phyloP scores from a whole-genome alignment of 352 stramenopile genomes.

The Elongisporangium undulatum region DNA sequence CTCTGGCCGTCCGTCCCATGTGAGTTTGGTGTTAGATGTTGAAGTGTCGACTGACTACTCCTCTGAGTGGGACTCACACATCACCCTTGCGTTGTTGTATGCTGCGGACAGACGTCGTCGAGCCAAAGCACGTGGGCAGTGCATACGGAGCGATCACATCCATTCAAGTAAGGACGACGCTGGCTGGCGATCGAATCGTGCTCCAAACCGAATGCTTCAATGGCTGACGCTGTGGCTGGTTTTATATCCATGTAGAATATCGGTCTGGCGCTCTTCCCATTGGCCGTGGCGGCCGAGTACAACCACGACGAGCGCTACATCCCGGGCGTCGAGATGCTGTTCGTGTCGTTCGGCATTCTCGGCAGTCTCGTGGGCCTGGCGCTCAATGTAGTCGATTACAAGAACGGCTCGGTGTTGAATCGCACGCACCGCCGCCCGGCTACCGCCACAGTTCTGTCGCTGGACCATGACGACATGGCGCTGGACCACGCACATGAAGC shows the following conservation, averaged over 20 bases:
- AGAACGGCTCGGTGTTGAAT: constrained; percentile 77
- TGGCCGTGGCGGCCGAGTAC: constrained; percentile 73
- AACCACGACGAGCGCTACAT: constrained; percentile 72
- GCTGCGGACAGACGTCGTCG: constrained; percentile 64
- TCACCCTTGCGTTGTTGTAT: neutral
- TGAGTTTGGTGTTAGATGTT: neutral
- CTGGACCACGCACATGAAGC: constrained; percentile 39
- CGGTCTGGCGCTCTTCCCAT: constrained; percentile 69
- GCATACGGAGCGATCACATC: constrained; percentile 92
- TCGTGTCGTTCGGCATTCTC: constrained; percentile 71
- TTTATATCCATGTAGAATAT: constrained; percentile 56
- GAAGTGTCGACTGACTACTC: neutral
- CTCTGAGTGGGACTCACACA: neutral
- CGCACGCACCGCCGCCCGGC: constrained; percentile 25
- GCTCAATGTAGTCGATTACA: constrained; percentile 76
- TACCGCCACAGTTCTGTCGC: constrained; percentile 24
- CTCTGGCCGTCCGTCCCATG: constrained; percentile 89
- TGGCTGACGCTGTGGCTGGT: constrained; percentile 5
- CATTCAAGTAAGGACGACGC: constrained; percentile 62
- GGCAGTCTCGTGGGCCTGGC: constrained; percentile 64
- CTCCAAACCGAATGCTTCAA: neutral
- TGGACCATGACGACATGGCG: constrained; percentile 37
- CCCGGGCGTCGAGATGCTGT: constrained; percentile 75
- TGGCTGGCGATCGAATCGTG: neutral
- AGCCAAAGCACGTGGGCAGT: constrained; percentile 83